Evolutionary conservation across 202 grass and related monocot species (phyloP).

Genomic region (Schoenoplectus triqueter): DNA sequence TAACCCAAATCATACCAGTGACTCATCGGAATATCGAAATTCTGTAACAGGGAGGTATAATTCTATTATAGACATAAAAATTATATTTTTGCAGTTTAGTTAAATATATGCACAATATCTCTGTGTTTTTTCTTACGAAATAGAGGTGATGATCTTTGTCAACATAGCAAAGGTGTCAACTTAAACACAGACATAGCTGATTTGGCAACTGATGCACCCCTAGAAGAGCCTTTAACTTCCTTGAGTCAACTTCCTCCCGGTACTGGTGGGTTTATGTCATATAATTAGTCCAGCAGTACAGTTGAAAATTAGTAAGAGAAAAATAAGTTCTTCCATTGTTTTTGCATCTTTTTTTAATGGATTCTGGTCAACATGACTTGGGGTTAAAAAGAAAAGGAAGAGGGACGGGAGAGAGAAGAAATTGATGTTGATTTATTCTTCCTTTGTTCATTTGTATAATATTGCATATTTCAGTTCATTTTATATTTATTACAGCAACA

Average conservation of each 20-base stretch:
- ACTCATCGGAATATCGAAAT: slow-evolving; percentile 5
- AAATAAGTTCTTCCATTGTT: background rate
- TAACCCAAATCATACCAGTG: slow-evolving; percentile 3
- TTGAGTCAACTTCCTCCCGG: slow-evolving; percentile 13
- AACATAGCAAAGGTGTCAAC: background rate
- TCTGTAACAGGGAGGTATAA: slow-evolving; percentile 28
- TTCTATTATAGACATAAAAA: background rate
- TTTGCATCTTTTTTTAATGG: background rate
- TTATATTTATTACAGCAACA: slow-evolving; percentile 40
- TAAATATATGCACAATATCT: background rate
- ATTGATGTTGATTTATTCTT: slow-evolving; percentile 5
- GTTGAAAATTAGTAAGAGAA: slow-evolving; percentile 11
- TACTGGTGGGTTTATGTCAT: slow-evolving; percentile 5
- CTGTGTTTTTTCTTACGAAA: background rate
- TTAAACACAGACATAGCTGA: background rate
- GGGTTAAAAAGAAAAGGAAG: background rate
- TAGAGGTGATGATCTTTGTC: background rate
- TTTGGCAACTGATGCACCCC: background rate
- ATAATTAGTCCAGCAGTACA: background rate
- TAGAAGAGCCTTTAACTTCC: slow-evolving; percentile 11
- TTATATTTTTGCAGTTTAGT: slow-evolving; percentile 22
- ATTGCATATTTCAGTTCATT: background rate
- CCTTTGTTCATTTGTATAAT: slow-evolving; percentile 21
- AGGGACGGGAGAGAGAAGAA: background rate
- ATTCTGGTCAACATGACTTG: background rate